These are phyloP conservation scores for Achaetomium macrosporum DNA, from an alignment of 2,329 filamentous ascomycete genomes.

Conservation along the genomic window DNA sequence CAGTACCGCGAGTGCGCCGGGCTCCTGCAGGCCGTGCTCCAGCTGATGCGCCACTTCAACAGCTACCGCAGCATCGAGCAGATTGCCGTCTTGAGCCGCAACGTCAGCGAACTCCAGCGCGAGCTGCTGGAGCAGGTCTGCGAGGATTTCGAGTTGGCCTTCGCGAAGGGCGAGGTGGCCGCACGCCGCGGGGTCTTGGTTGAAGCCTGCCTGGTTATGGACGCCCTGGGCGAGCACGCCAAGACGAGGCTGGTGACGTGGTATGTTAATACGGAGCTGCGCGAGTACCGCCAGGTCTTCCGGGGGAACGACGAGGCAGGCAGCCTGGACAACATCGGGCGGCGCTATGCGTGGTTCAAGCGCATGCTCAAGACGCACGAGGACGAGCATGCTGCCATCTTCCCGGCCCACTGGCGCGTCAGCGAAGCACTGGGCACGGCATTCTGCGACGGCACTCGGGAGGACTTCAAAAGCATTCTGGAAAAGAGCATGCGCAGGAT, in stretches of 20 bases:
- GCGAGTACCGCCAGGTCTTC: slow-evolving; percentile 94
- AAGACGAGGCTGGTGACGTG: slow-evolving; percentile 78
- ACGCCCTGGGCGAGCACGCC: slow-evolving; percentile 85
- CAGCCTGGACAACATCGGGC: slow-evolving; percentile 90
- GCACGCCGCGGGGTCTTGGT: slow-evolving; percentile 64
- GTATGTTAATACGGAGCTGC: slow-evolving; percentile 96
- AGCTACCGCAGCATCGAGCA: slow-evolving; percentile 97
- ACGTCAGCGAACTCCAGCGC: slow-evolving; percentile 87
- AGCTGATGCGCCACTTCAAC: slow-evolving; percentile 98
- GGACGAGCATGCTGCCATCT: slow-evolving; percentile 82
- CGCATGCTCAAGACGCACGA: slow-evolving; percentile 94
- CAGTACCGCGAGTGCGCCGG: slow-evolving; percentile 96
- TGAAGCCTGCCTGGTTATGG: slow-evolving; percentile 90
- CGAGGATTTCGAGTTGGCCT: slow-evolving; percentile 95
- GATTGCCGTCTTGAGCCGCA: slow-evolving; percentile 86
- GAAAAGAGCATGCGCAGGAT: slow-evolving; percentile 76
- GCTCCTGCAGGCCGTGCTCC: slow-evolving; percentile 86
- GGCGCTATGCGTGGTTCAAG: slow-evolving; percentile 93
- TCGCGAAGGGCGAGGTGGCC: slow-evolving; percentile 78
- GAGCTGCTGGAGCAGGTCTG: slow-evolving; percentile 96
- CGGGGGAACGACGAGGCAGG: slow-evolving; percentile 94
- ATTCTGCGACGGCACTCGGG: slow-evolving; percentile 91
- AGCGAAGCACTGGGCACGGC: slow-evolving; percentile 84
- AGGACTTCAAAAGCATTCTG: slow-evolving; percentile 91
- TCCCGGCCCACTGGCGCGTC: slow-evolving; percentile 82